A percentile compares a stretch with the other conserved stretches of the same genome.
Conservation (phyloP, 2,329 filamentous ascomycete genomes). For the Hirsutella rhossiliensis region DNA sequence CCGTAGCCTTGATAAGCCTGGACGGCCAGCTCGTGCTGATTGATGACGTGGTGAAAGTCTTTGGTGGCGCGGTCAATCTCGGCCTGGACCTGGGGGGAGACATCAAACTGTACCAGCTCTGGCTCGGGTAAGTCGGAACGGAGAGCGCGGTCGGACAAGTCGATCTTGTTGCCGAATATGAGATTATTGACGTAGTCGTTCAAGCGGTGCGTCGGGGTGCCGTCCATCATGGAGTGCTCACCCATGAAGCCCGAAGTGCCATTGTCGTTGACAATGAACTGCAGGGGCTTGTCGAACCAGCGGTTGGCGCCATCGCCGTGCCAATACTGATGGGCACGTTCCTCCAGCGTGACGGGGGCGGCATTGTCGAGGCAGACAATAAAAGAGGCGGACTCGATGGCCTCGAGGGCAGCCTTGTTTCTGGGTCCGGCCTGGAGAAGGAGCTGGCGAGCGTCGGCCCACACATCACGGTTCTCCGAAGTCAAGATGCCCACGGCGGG, state of each 20-base stretch:
- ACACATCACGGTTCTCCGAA: conserved; percentile 84
- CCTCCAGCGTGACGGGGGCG: conserved; percentile 81
- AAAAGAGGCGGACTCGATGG: conserved; percentile 82
- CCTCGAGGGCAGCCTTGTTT: conserved; percentile 67
- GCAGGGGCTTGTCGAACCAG: conserved; percentile 96
- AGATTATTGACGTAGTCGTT: conserved; percentile 90
- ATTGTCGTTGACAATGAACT: conserved; percentile 98
- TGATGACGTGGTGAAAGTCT: conserved; percentile 74
- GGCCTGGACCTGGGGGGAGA: conserved; percentile 59
- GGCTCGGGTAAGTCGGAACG: conserved; percentile 81
- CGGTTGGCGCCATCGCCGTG: conserved; percentile 92
- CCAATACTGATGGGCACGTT: conserved; percentile 95
- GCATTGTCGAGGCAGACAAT: conserved; percentile 89
- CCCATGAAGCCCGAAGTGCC: conserved; percentile 96
- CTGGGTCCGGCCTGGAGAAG: conserved; percentile 65
- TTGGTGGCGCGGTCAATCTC: conserved; percentile 69
- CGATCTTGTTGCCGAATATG: conserved; percentile 90
- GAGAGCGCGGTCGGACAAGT: conserved; percentile 66
- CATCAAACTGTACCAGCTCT: conserved; percentile 61
- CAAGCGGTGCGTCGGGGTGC: conserved; percentile 89
- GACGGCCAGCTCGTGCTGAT: conserved; percentile 79
- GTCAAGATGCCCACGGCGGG: conserved; percentile 77
- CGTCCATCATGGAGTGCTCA: conserved; percentile 99
- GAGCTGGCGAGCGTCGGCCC: conserved; percentile 70
- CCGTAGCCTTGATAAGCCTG: conserved; percentile 96